phyloP scores from a whole-genome alignment of 2,329 filamentous ascomycete species.

The Exserohilum rostratum region DNA sequence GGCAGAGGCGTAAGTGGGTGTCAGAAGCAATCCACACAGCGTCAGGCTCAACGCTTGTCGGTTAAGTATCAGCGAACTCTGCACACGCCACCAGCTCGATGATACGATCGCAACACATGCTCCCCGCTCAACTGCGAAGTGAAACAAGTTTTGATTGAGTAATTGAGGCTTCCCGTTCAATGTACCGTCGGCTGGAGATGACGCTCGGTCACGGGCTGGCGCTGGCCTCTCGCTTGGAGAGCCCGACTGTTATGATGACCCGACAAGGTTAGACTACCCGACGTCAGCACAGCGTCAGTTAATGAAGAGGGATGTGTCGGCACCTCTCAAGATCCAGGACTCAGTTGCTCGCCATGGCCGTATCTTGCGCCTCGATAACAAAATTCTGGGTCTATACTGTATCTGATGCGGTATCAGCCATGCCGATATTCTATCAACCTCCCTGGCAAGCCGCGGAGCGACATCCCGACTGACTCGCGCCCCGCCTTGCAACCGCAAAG shows the following conservation, averaged over 20 bases:
- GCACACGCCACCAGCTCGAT: conserved; percentile 24
- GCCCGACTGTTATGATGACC: conserved; percentile 10
- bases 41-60: conserved; percentile 8
- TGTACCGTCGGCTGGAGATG: conserved; percentile 2
- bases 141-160: conserved; percentile 11
- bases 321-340: neutral
- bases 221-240: conserved; percentile 14
- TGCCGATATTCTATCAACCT: neutral
- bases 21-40: conserved; percentile 13
- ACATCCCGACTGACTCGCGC: conserved; percentile 13
- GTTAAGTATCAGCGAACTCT: conserved; percentile 16
- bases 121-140: conserved; percentile 8
- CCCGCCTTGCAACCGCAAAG: conserved; percentile 5
- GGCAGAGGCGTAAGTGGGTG: conserved; percentile 4
- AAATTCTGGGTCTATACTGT: neutral
- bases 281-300: conserved; percentile 9
- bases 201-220: conserved; percentile 2
- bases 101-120: conserved; percentile 10
- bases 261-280: conserved; percentile 2
- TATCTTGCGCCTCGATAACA: neutral
- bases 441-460: conserved; percentile 19
- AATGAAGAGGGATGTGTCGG: neutral
- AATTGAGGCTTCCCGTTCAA: conserved; percentile 7
- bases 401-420: neutral
- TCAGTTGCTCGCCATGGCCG: neutral